Conservation (phyloP, 2,329 filamentous ascomycete genomes). For the Leptographium flavum region DNA sequence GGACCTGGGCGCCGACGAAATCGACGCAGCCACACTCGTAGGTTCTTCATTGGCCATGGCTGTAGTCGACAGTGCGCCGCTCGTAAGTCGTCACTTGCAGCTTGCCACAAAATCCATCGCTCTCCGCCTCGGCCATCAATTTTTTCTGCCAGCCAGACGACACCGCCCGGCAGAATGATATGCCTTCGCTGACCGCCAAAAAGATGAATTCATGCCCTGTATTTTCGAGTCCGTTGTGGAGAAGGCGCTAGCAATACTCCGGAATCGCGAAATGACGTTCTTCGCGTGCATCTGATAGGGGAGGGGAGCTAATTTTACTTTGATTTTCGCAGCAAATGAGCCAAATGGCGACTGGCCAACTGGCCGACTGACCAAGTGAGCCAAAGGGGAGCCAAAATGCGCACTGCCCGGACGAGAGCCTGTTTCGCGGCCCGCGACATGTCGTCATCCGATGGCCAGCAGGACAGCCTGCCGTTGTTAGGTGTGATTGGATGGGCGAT, state of each 20-base stretch:
- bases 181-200: background rate
- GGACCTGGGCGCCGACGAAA: constrained; percentile 22
- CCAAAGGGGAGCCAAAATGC: too few relatives aligned
- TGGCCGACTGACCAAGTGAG: background rate
- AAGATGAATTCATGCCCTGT: background rate
- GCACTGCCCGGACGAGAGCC: too few relatives aligned
- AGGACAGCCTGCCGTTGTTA: too few relatives aligned
- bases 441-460: too few relatives aligned
- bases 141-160: background rate
- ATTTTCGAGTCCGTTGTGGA: background rate
- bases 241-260: constrained; percentile 1
- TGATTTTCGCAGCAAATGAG: background rate
- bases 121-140: background rate
- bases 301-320: background rate
- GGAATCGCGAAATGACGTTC: background rate
- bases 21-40: constrained; percentile 19
- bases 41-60: constrained; percentile 30
- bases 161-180: background rate
- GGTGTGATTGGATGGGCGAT: too few relatives aligned
- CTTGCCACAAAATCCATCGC: background rate
- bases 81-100: too few relatives aligned
- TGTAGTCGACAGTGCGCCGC: too few relatives aligned
- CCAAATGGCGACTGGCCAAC: background rate
- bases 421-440: too few relatives aligned
- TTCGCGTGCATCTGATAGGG: background rate